Evolutionary conservation across 805 yeast species (phyloP).

Genomic region (Starmerella sirachaensis): DNA sequence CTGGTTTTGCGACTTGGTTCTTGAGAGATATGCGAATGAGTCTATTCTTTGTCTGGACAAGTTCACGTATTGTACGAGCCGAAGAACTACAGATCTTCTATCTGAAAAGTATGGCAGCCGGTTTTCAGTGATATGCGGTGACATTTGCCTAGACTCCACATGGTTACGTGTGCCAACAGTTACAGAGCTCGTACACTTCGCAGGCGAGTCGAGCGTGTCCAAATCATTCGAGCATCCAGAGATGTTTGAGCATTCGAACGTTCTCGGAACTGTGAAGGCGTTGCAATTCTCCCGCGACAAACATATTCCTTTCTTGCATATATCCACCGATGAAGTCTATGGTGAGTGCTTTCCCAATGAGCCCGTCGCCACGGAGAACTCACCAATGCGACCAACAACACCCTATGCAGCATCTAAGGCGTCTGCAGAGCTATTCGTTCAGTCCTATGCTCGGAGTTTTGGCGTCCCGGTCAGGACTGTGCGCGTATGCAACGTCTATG

Average conservation of each 20-base stretch:
- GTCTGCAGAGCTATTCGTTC: slow-evolving; percentile 38
- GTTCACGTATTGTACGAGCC: slow-evolving; percentile 36
- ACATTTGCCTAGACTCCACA: slow-evolving; percentile 27
- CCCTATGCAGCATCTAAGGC: slow-evolving; percentile 51
- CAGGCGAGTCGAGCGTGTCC: slow-evolving; percentile 48
- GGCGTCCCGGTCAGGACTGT: slow-evolving; percentile 34
- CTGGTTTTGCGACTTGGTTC: slow-evolving; percentile 33
- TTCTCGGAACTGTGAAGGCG: slow-evolving; percentile 37
- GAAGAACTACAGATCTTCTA: slow-evolving; percentile 27
- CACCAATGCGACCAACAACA: slow-evolving; percentile 38
- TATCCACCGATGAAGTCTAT: slow-evolving; percentile 51
- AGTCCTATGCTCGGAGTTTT: slow-evolving; percentile 36
- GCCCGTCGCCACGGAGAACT: slow-evolving; percentile 28
- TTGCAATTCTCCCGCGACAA: slow-evolving; percentile 32
- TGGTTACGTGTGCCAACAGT: slow-evolving; percentile 9
- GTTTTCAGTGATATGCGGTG: slow-evolving; percentile 28
- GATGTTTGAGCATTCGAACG: slow-evolving; percentile 36
- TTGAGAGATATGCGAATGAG: slow-evolving; percentile 24
- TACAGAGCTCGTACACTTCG: slow-evolving; percentile 37
- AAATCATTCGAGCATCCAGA: slow-evolving; percentile 37
- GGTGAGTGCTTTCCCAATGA: slow-evolving; percentile 41
- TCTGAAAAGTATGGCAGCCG: slow-evolving; percentile 19
- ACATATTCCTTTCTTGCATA: slow-evolving; percentile 31
- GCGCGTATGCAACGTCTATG: slow-evolving; percentile 43
- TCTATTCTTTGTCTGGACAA: slow-evolving; percentile 37